phyloP scores from a whole-genome alignment of 2,329 filamentous ascomycete genomes.

The Sclerotinia nivalis region DNA sequence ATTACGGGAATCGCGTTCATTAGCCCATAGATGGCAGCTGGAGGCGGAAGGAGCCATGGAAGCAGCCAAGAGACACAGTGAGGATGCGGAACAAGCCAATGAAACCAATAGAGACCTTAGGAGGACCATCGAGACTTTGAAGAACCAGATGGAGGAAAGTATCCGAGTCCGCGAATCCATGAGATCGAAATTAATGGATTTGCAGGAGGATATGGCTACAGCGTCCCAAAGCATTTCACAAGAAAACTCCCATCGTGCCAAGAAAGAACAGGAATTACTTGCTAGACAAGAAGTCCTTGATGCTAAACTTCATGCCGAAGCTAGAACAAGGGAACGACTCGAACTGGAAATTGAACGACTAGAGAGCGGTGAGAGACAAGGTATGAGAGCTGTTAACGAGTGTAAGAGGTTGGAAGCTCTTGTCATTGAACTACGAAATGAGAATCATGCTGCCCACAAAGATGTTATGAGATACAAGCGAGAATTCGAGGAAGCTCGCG shows the following conservation, averaged over 20 bases:
- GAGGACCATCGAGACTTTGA: slow-evolving; percentile 70
- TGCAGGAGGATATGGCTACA: slow-evolving; percentile 84
- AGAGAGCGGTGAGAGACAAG: slow-evolving; percentile 63
- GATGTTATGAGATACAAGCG: slow-evolving; percentile 61
- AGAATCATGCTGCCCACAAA: slow-evolving; percentile 60
- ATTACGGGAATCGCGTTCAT: slow-evolving; percentile 56
- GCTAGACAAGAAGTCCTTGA: slow-evolving; percentile 80
- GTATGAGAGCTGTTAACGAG: slow-evolving; percentile 63
- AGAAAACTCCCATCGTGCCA: slow-evolving; percentile 77
- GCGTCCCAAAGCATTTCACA: slow-evolving; percentile 78
- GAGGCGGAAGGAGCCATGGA: slow-evolving; percentile 62
- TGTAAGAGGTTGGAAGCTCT: slow-evolving; percentile 59
- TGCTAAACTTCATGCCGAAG: slow-evolving; percentile 72
- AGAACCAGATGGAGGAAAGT: slow-evolving; percentile 81
- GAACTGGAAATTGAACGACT: slow-evolving; percentile 67
- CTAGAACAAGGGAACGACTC: slow-evolving; percentile 66
- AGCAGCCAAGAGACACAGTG: slow-evolving; percentile 64
- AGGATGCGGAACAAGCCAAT: slow-evolving; percentile 57
- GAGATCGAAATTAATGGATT: slow-evolving; percentile 77
- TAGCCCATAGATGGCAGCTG: slow-evolving; percentile 60
- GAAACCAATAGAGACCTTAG: slow-evolving; percentile 71
- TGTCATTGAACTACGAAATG: slow-evolving; percentile 58
- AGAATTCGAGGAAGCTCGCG: slow-evolving; percentile 81
- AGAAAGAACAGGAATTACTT: slow-evolving; percentile 75
- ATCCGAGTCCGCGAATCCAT: slow-evolving; percentile 81